Percentiles rank a stretch among this genome's conserved stretches.
Evolutionary conservation across 2,329 filamentous ascomycete species (phyloP).

Genomic region (Colletotrichum karsti): DNA sequence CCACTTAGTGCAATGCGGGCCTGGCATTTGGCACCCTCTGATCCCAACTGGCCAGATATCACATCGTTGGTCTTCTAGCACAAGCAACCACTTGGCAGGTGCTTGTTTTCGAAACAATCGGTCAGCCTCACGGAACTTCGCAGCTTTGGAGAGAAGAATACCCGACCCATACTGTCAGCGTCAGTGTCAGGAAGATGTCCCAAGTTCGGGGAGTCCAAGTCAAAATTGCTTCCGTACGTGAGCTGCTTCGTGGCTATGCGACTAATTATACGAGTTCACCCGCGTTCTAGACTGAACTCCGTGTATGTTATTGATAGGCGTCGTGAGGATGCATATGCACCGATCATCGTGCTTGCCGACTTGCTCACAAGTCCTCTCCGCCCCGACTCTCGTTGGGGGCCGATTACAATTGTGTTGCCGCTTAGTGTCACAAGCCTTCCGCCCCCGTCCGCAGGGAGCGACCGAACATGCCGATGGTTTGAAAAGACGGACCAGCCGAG

Average conservation of each 20-base stretch:
- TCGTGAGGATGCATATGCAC: background rate
- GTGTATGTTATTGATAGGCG: background rate
- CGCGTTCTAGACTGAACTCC: no score
- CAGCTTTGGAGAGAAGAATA: no score
- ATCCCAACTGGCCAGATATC: background rate
- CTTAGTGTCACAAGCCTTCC: background rate
- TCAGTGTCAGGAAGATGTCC: background rate
- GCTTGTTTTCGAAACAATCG: background rate
- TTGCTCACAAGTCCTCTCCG: background rate
- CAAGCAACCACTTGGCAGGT: constrained; percentile 10
- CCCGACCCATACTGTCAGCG: background rate
- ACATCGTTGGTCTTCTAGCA: background rate
- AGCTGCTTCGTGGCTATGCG: no score
- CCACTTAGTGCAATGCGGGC: background rate
- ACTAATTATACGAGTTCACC: no score
- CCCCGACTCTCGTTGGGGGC: background rate
- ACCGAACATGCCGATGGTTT: background rate
- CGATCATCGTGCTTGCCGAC: background rate
- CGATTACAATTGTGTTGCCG: background rate
- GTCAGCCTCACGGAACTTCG: background rate
- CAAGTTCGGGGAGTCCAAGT: background rate
- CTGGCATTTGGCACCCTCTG: background rate
- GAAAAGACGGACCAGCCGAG: background rate
- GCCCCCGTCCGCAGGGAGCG: background rate
- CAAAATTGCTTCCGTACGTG: background rate